Base-by-base conservation (phyloP, 164 flowering plant species). In the Hamamelis virginiana region DNA sequence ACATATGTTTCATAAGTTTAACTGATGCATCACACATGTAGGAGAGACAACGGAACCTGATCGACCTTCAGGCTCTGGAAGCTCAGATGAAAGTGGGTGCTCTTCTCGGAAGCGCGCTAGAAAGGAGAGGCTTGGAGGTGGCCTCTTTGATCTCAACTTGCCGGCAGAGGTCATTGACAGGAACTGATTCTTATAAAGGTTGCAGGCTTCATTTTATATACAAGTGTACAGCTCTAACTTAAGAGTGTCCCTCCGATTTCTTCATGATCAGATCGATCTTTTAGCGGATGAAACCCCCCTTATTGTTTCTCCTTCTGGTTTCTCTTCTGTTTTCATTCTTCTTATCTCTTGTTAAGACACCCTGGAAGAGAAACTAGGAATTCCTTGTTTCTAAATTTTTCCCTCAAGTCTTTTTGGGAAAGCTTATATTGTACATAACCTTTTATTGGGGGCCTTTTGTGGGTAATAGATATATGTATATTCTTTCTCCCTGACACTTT, bases 211-310 rank as follows among this genome's bases (percentile, higher is more conserved):
- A 21, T 67, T 63, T 45, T 46, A 52, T 6, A 64, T 52, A 55
- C 56, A 68, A 78, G 72, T 80, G 91, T 86, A 86, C 84, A 87
- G 86, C 78, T 80, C 84, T 86, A 80, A 84, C 80, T 59, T 47
- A 56, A 75, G 69, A 25, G 47, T 23, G 22, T 63, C 13, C 63
- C 55, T 6, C 14, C 27, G 1, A 69, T 66, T 63, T 21, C n/a
- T n/a, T n/a, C n/a, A n/a, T n/a, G n/a, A n/a, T n/a, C n/a, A n/a
- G n/a, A n/a, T n/a, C n/a, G n/a, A n/a, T 44, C 22, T 57, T 27
- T 28, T 8, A 43, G 46, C 69, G 25, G 60, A 64, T 68, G 41
- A 33, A 33, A 33, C 41, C 4, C 41, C 2, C 41, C 6, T 33
- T 33, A 6, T 6, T 33, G 41, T 33, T 33, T 33, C 41, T 33